Conservation (phyloP, 1,284 basidiomycete genomes). For the Omphalotus olearius region DNA sequence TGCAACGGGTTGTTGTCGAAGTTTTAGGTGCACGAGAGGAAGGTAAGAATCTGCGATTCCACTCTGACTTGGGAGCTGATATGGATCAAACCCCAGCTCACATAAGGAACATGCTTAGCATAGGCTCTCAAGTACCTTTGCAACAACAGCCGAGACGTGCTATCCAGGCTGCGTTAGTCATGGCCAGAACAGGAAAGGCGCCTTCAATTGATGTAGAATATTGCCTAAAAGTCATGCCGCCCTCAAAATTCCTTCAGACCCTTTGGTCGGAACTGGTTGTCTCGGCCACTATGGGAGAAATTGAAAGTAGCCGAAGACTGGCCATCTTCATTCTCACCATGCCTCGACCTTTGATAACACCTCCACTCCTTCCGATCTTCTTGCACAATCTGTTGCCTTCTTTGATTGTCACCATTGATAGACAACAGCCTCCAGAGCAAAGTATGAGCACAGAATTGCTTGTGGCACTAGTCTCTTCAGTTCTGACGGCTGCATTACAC, state of each 20-base stretch:
- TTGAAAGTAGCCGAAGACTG: constrained; percentile 56
- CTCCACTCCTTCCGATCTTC: constrained; percentile 70
- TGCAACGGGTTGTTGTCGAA: constrained; percentile 39
- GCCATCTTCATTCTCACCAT: constrained; percentile 61
- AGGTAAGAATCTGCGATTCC: constrained; percentile 27
- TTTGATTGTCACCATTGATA: constrained; percentile 53
- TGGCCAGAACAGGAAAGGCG: constrained; percentile 54
- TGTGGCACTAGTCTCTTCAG: constrained; percentile 55
- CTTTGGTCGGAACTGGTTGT: constrained; percentile 60
- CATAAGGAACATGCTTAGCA: constrained; percentile 16
- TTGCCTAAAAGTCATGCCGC: constrained; percentile 51
- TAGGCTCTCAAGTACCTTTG: constrained; percentile 27
- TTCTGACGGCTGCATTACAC: constrained; percentile 60
- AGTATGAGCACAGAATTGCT: constrained; percentile 56
- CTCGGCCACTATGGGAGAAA: constrained; percentile 44
- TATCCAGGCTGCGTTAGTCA: constrained; percentile 49
- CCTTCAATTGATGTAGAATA: constrained; percentile 60
- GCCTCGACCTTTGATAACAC: constrained; percentile 44
- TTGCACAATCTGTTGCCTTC: constrained; percentile 59
- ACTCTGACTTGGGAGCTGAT: background rate
- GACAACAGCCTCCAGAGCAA: constrained; percentile 45
- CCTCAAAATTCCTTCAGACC: constrained; percentile 54
- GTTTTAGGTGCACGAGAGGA: constrained; percentile 37
- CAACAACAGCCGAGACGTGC: constrained; percentile 45
- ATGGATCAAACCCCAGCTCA: constrained; percentile 12